A percentile compares a stretch with the other conserved stretches of the same genome.
phyloP scores from a whole-genome alignment of 495 filamentous ascomycete species.

The Trichoderma parareesei region DNA sequence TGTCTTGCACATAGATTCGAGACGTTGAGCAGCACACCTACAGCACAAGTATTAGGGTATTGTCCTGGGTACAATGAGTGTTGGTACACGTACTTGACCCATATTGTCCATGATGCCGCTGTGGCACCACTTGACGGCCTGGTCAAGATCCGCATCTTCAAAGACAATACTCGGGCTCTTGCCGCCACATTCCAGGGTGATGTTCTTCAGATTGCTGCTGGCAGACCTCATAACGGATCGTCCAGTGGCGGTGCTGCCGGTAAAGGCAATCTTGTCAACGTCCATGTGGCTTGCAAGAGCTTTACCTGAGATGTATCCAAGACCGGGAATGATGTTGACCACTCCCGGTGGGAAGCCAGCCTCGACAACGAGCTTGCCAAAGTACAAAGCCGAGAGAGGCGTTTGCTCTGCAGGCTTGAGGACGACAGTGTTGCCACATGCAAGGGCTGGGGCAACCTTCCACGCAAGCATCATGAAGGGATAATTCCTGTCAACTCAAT shows the following conservation, averaged over 20 bases:
- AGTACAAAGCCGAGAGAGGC: conserved; percentile 77
- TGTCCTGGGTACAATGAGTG: no score
- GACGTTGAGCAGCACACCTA: conserved; percentile 42
- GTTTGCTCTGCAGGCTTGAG: conserved; percentile 97
- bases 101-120: conserved; percentile 42
- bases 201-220: conserved; percentile 79
- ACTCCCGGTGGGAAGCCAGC: conserved; percentile 96
- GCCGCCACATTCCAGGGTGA: conserved; percentile 73
- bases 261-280: conserved; percentile 93
- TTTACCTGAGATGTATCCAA: background rate
- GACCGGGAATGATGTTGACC: conserved; percentile 66
- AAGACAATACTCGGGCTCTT: conserved; percentile 70
- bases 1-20: conserved; percentile 48
- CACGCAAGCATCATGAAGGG: conserved; percentile 47
- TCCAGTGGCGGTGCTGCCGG: conserved; percentile 85
- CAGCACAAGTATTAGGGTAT: background rate
- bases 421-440: conserved; percentile 81
- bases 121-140: conserved; percentile 63
- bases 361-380: conserved; percentile 75
- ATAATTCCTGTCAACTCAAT: background rate
- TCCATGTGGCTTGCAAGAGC: conserved; percentile 8
- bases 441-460: conserved; percentile 91
- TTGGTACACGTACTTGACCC: conserved; percentile 32
- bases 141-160: conserved; percentile 60
- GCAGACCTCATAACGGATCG: conserved; percentile 94